A percentile compares a stretch with the other conserved stretches of the same genome.
Evolutionary conservation across 139 green algal species (phyloP).

Genomic region (Chlamydomonas sphaeroides): DNA sequence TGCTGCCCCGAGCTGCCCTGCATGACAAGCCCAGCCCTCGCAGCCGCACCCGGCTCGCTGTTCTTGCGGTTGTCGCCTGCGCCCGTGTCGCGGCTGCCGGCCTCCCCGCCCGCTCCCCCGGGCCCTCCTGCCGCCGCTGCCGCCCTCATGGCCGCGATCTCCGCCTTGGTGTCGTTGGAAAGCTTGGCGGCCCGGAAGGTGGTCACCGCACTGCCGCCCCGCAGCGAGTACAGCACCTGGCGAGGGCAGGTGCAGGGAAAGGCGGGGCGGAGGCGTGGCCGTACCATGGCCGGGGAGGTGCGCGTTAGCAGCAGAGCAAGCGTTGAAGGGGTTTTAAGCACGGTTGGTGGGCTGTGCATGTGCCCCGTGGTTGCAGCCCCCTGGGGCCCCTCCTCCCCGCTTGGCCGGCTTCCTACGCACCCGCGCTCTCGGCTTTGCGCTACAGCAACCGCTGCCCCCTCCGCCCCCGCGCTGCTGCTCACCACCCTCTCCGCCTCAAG

Average conservation of each 20-base stretch:
- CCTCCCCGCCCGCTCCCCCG: background rate
- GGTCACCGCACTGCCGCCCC: constrained; percentile 44
- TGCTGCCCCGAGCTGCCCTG: too few species aligned
- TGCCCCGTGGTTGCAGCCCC: too few species aligned
- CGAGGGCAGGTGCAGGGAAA: too few species aligned
- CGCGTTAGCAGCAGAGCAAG: too few species aligned
- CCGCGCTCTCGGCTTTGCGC: too few species aligned
- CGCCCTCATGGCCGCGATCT: constrained; percentile 46
- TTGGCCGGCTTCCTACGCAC: too few species aligned
- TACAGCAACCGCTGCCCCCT: too few species aligned
- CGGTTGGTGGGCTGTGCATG: too few species aligned
- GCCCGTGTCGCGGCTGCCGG: background rate
- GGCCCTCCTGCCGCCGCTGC: constrained; percentile 2
- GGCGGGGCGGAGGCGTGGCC: too few species aligned
- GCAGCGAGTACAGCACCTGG: constrained; percentile 62
- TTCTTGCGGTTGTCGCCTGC: background rate
- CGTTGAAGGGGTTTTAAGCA: too few species aligned
- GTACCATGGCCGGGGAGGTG: too few species aligned
- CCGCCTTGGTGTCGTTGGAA: constrained; percentile 37
- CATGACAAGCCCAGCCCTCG: too few species aligned
- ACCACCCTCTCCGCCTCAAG: constrained; percentile 53
- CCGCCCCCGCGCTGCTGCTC: background rate
- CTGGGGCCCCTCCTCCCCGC: background rate
- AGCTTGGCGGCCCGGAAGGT: constrained; percentile 65
- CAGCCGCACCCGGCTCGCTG: constrained; percentile 14